Base-by-base conservation (phyloP, 495 filamentous ascomycete genomes). In the Aspergillus sparsus region DNA sequence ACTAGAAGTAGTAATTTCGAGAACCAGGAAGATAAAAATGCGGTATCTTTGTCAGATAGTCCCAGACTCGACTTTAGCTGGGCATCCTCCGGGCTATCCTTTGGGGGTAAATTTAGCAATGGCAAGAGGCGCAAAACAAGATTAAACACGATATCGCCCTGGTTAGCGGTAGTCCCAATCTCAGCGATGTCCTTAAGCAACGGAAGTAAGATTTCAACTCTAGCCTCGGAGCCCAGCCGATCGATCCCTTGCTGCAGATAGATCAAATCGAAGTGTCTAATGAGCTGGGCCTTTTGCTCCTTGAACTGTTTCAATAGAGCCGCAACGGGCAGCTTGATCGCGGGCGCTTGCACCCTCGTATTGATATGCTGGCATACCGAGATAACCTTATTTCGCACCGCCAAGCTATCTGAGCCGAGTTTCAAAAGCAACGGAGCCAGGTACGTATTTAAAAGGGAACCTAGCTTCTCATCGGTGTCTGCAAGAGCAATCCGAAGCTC, bases 261-360 rank as follows among this genome's bases (percentile, higher is more conserved):
- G 34, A 88, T 77, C 53, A 98, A 71, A 77, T 97, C 94, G 71
- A 96, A 91, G 68, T 96, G 89, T 58, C 89, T 85, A 52, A 98
- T 82, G 7, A 97, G 81, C 2, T 88, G 79, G 45, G 81, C 77
- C 44, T 78, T 82, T 53, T 86, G 84, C 21, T 88, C 87, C 67
- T 97, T 97, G 80, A 93, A 97, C 68, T 97, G 94, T 63, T 89
- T 89, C 58, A 97, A 71, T 27, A 98, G 80, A 15, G 86, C 85
- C 8, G 84, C 81, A 31, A 98, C 93, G 10, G 94, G 94, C 9
- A 98, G 81, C 60, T 89, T 82, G 58, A 97, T 89, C 13, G 87
- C 81, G 72, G 82, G 83, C 68, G 80, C 71, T 70, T 86, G 84
- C 34, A 90, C 83, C 53, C 90, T 81, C 33, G 83, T 85, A 66